A percentile compares a stretch with the other conserved stretches of the same genome.
Evolutionary conservation across 176 grass and related monocot genomes (phyloP).

Genomic region (Dactylis glomerata): DNA sequence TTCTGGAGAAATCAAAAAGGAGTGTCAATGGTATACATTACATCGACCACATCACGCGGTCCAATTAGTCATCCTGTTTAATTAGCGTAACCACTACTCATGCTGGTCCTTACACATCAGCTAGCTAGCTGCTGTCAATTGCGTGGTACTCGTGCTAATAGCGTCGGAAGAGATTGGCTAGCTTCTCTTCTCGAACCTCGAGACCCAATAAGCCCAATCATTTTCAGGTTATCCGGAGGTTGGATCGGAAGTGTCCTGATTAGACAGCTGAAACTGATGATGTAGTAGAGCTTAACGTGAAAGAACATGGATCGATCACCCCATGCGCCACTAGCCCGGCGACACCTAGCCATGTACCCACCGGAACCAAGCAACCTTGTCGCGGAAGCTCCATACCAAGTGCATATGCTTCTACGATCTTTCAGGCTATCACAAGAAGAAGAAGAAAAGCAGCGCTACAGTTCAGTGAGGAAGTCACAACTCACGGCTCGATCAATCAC

Average conservation of each 20-base stretch:
- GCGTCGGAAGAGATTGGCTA: constrained; percentile 1
- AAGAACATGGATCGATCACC: background rate
- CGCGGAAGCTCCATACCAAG: constrained; percentile 11
- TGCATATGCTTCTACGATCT: background rate
- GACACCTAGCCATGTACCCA: background rate
- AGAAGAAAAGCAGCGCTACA: constrained; percentile 5
- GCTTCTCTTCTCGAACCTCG: background rate
- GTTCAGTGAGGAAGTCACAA: constrained; percentile 28
- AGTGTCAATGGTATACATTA: background rate
- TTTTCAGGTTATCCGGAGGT: background rate
- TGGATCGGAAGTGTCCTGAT: background rate
- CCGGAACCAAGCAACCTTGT: constrained; percentile 16
- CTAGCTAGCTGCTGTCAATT: background rate
- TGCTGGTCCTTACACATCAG: background rate
- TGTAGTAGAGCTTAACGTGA: background rate
- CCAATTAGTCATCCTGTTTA: background rate
- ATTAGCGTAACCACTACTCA: background rate
- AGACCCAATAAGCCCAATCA: constrained; percentile 8
- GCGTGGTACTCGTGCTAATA: background rate
- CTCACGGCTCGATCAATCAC: background rate
- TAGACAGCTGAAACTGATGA: constrained; percentile 20
- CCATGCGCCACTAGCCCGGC: background rate
- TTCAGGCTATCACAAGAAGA: background rate
- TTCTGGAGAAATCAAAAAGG: background rate
- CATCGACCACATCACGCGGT: background rate